Base-by-base conservation (phyloP, 352 stramenopile genomes). In the Phytophthora rubi region DNA sequence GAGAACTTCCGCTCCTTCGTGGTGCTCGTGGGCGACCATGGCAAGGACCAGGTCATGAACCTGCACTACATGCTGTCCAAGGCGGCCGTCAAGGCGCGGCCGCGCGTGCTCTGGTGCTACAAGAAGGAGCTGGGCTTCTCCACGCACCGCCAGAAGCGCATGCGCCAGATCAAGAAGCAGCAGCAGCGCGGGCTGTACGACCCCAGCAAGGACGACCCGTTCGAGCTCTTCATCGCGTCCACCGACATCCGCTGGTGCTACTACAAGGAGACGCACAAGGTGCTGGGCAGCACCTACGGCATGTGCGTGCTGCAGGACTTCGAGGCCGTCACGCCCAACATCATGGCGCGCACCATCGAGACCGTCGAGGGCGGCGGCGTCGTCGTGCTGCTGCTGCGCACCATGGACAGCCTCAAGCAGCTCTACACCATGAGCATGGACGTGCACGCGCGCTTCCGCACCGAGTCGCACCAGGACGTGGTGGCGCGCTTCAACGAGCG, bases 61-160 rank as follows among this genome's bases (percentile, higher is more conserved):
- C 82, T 99, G 62, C 97, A 99, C 82, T 98, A 99, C 75, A 99
- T 99, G 66, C 81, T 99, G 39, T 95, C 90, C 54, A 98, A 98
- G 79, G 93, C 95, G 10, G 90, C 93, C 16, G 91, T 99, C 30
- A 97, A 98, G 69, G 92, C 96, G 32, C 93, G 97, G 16, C 96
- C 97, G 12, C 97, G 95, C 59, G 98, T 99, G 49, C 81, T 99
- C 7, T 99, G 98, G 98, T 99, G 98, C 81, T 99, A 99, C 90
- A 99, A 99, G 77, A 99, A 99, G 73, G 97, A 99, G 81, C 85
- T 99, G 53, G 98, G 98, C 30, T 99, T 99, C 79, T 99, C 96
- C 13, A 99, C 97, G 59, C 97, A 99, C 79, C 93, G 94, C 67
- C 92, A 98, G 77, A 97, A 97, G 75, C 86, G 91, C 75, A 97